Conservation (phyloP, 1,139 yeast genomes). For the Nakaseomyces nivariensis region DNA sequence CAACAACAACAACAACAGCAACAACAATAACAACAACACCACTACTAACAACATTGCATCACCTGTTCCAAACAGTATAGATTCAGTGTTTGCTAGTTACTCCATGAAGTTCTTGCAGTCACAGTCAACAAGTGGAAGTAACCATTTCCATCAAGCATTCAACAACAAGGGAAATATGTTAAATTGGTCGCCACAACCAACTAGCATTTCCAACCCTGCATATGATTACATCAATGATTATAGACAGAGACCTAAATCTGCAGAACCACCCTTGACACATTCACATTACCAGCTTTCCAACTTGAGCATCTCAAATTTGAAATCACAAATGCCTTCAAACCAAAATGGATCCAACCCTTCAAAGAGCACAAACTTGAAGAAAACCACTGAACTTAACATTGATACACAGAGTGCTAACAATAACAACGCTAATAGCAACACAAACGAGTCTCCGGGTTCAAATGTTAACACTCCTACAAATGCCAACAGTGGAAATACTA, state of each 20-base stretch:
- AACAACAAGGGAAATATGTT: not conserved
- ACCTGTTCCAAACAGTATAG: conserved; percentile 12
- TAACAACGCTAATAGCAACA: conserved; percentile 9
- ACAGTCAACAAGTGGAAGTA: conserved; percentile 3
- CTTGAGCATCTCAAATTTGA: conserved; percentile 1
- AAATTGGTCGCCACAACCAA: conserved; percentile 25
- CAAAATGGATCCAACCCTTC: conserved; percentile 4
- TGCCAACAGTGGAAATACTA: conserved; percentile 4
- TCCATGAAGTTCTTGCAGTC: conserved; percentile 7
- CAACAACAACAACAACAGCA: conserved; percentile 10
- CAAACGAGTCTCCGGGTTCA: conserved; percentile 7
- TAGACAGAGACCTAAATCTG: conserved; percentile 34
- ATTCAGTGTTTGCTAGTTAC: conserved; percentile 13
- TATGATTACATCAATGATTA: conserved; percentile 21
- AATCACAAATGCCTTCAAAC: conserved; percentile 1
- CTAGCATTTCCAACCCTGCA: conserved; percentile 16
- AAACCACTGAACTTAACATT: conserved; percentile 7
- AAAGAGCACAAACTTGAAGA: conserved; percentile 10
- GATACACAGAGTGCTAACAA: conserved; percentile 10
- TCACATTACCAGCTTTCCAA: conserved; percentile 4
- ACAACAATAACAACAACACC: conserved; percentile 12
- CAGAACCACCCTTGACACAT: conserved; percentile 29
- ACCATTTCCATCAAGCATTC: conserved; percentile 1
- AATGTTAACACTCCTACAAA: conserved; percentile 4
- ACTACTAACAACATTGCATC: not conserved